These are phyloP conservation scores for Odontarrhena argentea DNA, from an alignment of 345 rosid species.

Conservation along the genomic window DNA sequence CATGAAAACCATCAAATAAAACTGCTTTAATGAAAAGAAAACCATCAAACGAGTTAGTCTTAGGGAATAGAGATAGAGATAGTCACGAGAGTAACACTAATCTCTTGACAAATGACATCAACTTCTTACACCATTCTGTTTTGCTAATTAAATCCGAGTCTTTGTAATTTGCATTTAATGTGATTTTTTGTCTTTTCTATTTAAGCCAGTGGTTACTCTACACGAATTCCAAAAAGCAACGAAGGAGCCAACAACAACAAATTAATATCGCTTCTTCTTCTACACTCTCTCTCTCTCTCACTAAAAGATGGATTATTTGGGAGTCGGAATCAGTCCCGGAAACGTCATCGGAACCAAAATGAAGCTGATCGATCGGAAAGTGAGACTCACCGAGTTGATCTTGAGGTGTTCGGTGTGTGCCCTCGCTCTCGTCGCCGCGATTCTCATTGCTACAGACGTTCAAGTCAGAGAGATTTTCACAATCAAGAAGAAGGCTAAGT, in stretches of 20 bases:
- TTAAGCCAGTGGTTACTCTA: conserved; percentile 22
- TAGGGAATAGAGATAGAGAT: neutral
- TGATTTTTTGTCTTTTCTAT: neutral
- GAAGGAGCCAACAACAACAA: conserved; percentile 18
- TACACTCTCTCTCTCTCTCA: conserved; percentile 2
- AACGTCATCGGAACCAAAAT: conserved; percentile 53
- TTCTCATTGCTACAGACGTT: conserved; percentile 75
- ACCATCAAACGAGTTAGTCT: neutral
- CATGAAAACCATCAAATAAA: neutral
- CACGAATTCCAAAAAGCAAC: conserved; percentile 19
- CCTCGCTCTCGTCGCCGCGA: conserved; percentile 57
- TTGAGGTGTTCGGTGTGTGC: conserved; percentile 74
- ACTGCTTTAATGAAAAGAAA: too few relatives aligned
- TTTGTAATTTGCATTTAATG: conserved; percentile 12
- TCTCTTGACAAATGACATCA: conserved; percentile 1
- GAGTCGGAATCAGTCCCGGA: conserved; percentile 77
- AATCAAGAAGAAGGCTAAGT: conserved; percentile 70
- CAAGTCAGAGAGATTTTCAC: conserved; percentile 75
- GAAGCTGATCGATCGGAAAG: conserved; percentile 65
- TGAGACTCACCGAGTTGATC: conserved; percentile 70
- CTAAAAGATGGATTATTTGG: conserved; percentile 63
- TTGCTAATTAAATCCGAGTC: neutral
- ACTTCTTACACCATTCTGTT: neutral
- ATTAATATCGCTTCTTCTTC: conserved; percentile 1
- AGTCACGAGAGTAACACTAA: conserved; percentile 35